Conservation (phyloP, 1,284 basidiomycete genomes). For the Uromyces viciae-fabae region DNA sequence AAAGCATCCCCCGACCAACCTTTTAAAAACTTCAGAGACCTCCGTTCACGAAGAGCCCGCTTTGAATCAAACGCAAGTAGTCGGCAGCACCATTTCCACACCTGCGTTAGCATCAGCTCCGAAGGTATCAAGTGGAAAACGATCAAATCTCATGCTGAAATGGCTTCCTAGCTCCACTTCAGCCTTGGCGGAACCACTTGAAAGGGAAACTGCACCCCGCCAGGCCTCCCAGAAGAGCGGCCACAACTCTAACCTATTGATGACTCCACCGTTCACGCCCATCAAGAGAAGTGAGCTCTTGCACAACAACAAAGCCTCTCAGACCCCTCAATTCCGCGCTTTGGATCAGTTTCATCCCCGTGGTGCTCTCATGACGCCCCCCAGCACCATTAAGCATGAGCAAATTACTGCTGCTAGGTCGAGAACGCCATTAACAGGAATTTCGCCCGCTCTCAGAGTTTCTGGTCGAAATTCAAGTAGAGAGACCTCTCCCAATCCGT, state of each 20-base stretch:
- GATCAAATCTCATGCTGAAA: conserved; percentile 20
- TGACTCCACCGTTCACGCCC: conserved; percentile 37
- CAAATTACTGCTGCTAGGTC: not conserved
- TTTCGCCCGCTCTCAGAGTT: conserved; percentile 5
- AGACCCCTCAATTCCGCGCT: not conserved
- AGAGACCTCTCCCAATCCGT: conserved; percentile 12
- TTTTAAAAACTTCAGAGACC: not conserved
- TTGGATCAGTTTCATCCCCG: not conserved
- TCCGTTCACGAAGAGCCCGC: not conserved
- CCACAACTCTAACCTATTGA: not conserved
- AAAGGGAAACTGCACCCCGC: not conserved
- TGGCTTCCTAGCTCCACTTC: conserved; percentile 41
- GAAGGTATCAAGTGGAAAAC: not conserved
- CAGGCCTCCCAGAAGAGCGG: not conserved
- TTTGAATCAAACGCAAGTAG: not conserved
- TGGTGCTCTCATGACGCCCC: conserved; percentile 25
- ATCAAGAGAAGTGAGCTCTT: conserved; percentile 12
- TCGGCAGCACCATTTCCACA: not conserved
- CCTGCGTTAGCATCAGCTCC: not conserved
- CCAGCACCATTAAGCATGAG: conserved; percentile 23
- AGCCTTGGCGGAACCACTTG: conserved; percentile 19
- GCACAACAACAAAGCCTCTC: not conserved
- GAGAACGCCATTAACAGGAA: not conserved
- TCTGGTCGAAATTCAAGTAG: conserved; percentile 3
- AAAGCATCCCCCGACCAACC: not conserved